Evolutionary conservation across 164 flowering plant species (phyloP), one percentile per base, ranked within the genome.

Genomic region (Amborella trichopoda): DNA sequence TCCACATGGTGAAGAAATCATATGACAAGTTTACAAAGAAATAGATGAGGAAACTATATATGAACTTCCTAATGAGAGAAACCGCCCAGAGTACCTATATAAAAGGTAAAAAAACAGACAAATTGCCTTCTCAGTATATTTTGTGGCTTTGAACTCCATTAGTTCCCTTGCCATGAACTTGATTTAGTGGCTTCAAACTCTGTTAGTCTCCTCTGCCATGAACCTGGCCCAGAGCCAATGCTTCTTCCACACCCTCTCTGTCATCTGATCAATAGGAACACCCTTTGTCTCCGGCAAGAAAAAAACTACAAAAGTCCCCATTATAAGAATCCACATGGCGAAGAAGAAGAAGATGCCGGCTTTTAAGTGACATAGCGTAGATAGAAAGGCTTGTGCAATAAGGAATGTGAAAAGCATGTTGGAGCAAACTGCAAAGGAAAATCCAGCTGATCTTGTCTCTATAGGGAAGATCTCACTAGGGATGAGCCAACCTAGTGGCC

Each of bases 181-280:
- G n/a, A n/a, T n/a, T n/a, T n/a, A n/a, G n/a, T n/a, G n/a, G n/a
- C 63, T 3, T 66, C 43, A 3, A 68, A 78, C 16, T 70, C 83
- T 80, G 85, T 76, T 49, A 62, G 85, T 36, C 86, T 75, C 70
- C 70, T 83, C 97, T n/a, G n/a, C n/a, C n/a, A n/a, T n/a, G n/a
- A n/a, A n/a, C n/a, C n/a, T n/a, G n/a, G n/a, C n/a, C n/a, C 97
- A 89, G 23, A 70, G 49, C 94, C 94, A 81, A 40, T 89, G 97
- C 56, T 64, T 26, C 71, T 80, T 85, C 95, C 97, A 89, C 3
- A 89, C 90, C 59, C 76, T 65, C 64, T 85, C 91, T 0, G 80
- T 77, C 94, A 89, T 89, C 63, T 85, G 93, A 48, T 89, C 97
- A 25, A 85, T 89, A 1, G 97, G 97, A 5, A 85, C 48, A 22